Evolutionary conservation across 1,284 basidiomycete species (phyloP), one percentile per base, ranked within the genome.

Genomic region (Inonotus hispidus): DNA sequence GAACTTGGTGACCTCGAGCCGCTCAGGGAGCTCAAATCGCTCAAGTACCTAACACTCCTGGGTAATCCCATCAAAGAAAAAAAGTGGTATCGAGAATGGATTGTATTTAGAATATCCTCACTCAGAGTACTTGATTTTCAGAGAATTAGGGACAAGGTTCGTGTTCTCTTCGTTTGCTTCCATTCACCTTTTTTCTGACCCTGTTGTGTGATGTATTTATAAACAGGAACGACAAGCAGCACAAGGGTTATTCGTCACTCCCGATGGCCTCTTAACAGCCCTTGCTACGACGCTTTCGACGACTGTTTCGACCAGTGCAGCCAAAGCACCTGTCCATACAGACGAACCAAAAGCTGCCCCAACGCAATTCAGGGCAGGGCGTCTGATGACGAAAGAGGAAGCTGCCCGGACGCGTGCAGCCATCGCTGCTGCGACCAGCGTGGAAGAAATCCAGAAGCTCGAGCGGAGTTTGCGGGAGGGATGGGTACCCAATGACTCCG

Each of bases 61-160:
- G 94, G 93, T n/a, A 96, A 96, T 71, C 95, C 96, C 23, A 91
- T 98, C 21, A 80, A 84, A 68, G 87, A 95, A 76, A 92, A 92
- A 79, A 92, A 95, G 83, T 93, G 93, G 83, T 99, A 99, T 80
- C 87, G 93, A 74, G 92, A 93, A 77, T 99, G 94, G 88, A 86
- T 94, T 78, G 85, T 89, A 70, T 90, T 84, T 82, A 84, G 87
- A 78, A 78, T 90, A 78, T 84, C 87, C 73, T 79, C 82, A 70
- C 83, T 99, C 70, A 88, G 95, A 80, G 92, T 95, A 73, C 83
- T 99, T 70, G 97, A 99, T 82, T 99, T 92, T 76, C 88, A 93
- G 79, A 87, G 96, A 74, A 91, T 99, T 71, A 92, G 93, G 74
- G 93, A 98, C 74, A 92, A 93, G 83, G 92, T 93, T 76, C 77